phyloP scores from a whole-genome alignment of 106 monocot genomes.

The Cymbidium sinense region DNA sequence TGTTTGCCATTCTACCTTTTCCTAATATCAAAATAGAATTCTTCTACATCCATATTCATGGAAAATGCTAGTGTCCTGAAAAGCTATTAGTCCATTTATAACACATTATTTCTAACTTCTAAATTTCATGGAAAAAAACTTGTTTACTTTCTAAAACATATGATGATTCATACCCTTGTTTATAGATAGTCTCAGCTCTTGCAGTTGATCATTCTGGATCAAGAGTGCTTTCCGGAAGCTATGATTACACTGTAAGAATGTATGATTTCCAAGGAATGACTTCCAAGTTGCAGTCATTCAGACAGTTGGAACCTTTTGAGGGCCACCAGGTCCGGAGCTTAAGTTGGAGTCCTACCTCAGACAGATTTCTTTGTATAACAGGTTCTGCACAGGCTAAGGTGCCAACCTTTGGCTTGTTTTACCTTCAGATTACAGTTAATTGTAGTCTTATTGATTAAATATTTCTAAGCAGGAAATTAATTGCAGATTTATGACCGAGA shows the following conservation, averaged over 20 bases:
- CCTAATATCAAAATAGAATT: neutral
- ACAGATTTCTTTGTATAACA: constrained; percentile 80
- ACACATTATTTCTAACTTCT: neutral
- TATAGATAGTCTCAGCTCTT: constrained; percentile 83
- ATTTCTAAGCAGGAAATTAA: constrained; percentile 7
- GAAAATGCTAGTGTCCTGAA: neutral
- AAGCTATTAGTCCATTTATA: neutral
- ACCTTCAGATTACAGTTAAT: neutral
- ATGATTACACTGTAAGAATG: constrained; percentile 95
- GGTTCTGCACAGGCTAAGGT: constrained; percentile 99
- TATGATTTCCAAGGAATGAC: constrained; percentile 99
- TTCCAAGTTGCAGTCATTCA: constrained; percentile 90
- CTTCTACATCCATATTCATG: neutral
- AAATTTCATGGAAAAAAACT: neutral
- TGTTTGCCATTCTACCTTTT: neutral
- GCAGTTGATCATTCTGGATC: constrained; percentile 98
- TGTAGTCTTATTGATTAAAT: constrained; percentile 3
- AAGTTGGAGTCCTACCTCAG: constrained; percentile 96
- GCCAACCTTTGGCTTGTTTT: neutral
- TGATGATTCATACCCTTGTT: constrained; percentile 7
- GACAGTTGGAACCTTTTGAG: constrained; percentile 89
- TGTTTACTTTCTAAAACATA: neutral
- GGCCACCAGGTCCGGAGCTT: constrained; percentile 94
- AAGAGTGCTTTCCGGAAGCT: constrained; percentile 91
- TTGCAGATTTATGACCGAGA: constrained; percentile 96